Evolutionary conservation across 1,284 basidiomycete genomes (phyloP).

Genomic region (Pterula multifida): DNA sequence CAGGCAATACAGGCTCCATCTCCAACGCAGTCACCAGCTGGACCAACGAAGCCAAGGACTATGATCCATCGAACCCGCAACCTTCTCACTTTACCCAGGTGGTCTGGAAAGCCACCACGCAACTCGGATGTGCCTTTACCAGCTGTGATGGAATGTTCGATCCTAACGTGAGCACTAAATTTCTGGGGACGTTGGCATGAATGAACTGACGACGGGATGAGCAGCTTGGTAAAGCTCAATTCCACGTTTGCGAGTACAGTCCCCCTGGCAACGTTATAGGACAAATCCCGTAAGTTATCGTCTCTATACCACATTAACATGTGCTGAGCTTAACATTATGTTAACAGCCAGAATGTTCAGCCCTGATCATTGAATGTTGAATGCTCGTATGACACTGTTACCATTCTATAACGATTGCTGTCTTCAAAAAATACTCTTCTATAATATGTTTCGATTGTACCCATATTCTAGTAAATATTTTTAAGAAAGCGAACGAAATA

Average conservation of each 20-base stretch:
- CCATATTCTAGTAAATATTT: no score
- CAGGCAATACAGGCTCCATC: conserved; percentile 20
- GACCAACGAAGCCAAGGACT: conserved; percentile 30
- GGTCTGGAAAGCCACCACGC: conserved; percentile 35
- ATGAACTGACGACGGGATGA: not conserved
- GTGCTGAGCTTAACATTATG: not conserved
- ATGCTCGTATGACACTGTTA: no score
- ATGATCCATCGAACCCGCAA: conserved; percentile 27
- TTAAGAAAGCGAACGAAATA: no score
- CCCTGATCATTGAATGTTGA: not conserved
- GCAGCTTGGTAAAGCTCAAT: conserved; percentile 22
- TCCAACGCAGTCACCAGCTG: conserved; percentile 25
- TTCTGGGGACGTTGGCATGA: conserved; percentile 5
- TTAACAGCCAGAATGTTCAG: not conserved
- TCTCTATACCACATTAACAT: not conserved
- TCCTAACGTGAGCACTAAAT: conserved; percentile 18
- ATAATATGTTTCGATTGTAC: no score
- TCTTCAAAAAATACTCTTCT: no score
- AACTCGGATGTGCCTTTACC: conserved; percentile 32
- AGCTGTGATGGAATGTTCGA: conserved; percentile 28
- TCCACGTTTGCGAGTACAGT: conserved; percentile 37
- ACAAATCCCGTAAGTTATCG: conserved; percentile 27
- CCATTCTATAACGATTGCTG: no score
- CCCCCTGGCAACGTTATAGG: conserved; percentile 38
- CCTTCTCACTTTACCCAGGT: conserved; percentile 40